Evolutionary conservation across 139 green algal species (phyloP).

Genomic region (Coelastrella sp.): DNA sequence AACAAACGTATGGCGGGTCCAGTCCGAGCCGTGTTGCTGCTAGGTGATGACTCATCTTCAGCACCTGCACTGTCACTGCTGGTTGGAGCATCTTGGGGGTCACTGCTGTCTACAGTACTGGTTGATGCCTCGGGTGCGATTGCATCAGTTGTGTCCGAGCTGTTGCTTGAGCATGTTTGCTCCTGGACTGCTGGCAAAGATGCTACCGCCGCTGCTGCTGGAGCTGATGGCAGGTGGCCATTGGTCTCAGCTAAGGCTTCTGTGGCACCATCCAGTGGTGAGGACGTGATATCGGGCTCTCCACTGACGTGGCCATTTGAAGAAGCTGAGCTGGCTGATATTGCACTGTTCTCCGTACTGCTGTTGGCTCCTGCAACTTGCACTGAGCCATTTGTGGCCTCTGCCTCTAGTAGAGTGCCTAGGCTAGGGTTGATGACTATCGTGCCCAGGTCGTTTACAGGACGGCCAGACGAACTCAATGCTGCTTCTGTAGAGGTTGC

Average conservation of each 20-base stretch:
- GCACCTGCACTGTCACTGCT: neutral
- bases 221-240: too few relatives aligned
- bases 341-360: neutral
- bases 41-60: neutral
- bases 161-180: neutral
- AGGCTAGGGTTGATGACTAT: neutral
- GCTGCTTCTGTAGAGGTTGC: neutral
- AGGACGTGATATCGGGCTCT: neutral
- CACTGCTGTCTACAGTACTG: neutral
- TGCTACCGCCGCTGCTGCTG: neutral
- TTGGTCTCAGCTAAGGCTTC: too few relatives aligned
- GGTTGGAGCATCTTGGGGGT: neutral
- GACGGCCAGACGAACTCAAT: neutral
- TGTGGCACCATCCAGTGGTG: too few relatives aligned
- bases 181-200: neutral
- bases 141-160: neutral
- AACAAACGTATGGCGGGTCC: constrained; percentile 50
- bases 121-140: neutral
- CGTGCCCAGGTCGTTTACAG: neutral
- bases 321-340: neutral
- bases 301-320: neutral
- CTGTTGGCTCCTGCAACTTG: too few relatives aligned
- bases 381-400: neutral
- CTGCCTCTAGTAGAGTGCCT: neutral
- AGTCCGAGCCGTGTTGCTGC: constrained; percentile 2